phyloP scores from a whole-genome alignment of 2,329 filamentous ascomycete genomes.

The Fusarium marasasianum region DNA sequence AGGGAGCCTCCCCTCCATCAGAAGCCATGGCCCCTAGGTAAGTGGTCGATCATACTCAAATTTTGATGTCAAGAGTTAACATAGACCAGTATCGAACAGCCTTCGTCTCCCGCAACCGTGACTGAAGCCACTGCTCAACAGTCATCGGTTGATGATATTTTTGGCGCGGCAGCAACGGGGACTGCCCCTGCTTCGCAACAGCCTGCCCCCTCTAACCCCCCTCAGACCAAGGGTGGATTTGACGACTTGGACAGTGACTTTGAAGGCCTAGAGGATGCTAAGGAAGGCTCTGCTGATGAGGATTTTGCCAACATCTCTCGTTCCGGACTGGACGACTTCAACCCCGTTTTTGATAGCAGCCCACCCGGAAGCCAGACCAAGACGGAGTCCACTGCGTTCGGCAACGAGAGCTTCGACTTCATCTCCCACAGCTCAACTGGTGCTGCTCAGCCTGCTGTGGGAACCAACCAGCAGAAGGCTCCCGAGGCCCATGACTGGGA shows the following conservation, averaged over 20 bases:
- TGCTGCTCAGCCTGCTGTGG: constrained; percentile 50
- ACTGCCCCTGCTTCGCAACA: constrained; percentile 42
- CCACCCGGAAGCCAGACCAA: constrained; percentile 64
- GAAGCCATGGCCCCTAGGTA: constrained; percentile 42
- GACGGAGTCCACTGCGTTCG: constrained; percentile 62
- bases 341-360: constrained; percentile 81
- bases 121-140: constrained; percentile 42
- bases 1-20: constrained; percentile 32
- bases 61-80: constrained; percentile 12
- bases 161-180: constrained; percentile 48
- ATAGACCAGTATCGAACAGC: constrained; percentile 40
- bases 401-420: constrained; percentile 68
- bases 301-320: constrained; percentile 80
- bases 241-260: constrained; percentile 84
- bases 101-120: constrained; percentile 47
- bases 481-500: constrained; percentile 85
- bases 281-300: constrained; percentile 81
- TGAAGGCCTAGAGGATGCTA: constrained; percentile 83
- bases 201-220: constrained; percentile 47
- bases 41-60: constrained; percentile 2
- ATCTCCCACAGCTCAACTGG: constrained; percentile 52
- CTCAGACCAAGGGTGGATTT: constrained; percentile 63
- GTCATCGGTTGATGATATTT: constrained; percentile 55
- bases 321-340: constrained; percentile 80
- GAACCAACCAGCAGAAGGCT: constrained; percentile 51